Percentiles rank a stretch among this genome's conserved stretches.
Conservation (phyloP, 768 basidiomycete species). For the Leccinum subtestaceum region DNA sequence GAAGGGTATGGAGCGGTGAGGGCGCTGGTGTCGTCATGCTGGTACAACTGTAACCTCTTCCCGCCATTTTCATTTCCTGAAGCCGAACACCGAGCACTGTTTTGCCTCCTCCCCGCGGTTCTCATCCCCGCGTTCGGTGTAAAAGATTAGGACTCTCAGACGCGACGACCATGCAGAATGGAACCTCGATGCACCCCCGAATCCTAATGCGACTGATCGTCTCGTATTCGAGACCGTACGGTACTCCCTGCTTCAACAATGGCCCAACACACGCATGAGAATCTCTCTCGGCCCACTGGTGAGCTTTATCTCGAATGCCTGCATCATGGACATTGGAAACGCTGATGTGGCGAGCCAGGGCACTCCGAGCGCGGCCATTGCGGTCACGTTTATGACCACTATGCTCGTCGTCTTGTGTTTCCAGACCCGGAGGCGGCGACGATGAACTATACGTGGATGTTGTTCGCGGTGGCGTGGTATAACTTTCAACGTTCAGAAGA, state of each 20-base stretch:
- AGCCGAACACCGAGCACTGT: no score
- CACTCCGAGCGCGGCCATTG: no score
- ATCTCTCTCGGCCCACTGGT: no score
- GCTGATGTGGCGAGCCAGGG: no score
- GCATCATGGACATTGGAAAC: no score
- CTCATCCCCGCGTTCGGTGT: neutral
- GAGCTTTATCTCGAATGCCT: neutral
- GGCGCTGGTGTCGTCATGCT: no score
- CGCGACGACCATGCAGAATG: neutral
- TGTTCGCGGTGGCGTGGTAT: neutral
- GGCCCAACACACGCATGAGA: no score
- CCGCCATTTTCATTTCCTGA: no score
- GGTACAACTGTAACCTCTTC: no score
- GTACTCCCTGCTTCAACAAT: constrained; percentile 34
- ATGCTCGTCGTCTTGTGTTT: neutral
- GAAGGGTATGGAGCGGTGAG: no score
- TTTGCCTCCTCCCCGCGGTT: neutral
- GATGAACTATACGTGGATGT: neutral
- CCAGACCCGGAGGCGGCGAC: neutral
- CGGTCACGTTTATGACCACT: neutral
- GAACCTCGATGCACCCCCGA: constrained; percentile 12
- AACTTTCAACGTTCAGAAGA: neutral
- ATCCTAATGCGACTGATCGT: constrained; percentile 26
- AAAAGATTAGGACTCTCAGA: neutral
- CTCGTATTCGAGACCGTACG: constrained; percentile 24